Conservation (phyloP, 768 basidiomycete genomes). For the Tulasnella sp. region DNA sequence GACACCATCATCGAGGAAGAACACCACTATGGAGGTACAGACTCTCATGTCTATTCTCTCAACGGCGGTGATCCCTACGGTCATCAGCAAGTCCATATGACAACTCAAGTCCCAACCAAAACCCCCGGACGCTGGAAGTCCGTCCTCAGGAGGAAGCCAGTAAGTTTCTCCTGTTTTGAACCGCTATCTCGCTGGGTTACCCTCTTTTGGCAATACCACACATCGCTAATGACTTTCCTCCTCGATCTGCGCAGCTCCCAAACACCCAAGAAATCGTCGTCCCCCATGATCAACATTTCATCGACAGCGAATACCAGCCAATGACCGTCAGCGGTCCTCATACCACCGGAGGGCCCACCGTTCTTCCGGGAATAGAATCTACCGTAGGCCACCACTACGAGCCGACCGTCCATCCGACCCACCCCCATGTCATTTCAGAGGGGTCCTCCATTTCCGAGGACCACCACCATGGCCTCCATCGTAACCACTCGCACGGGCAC, state of each 20-base stretch:
- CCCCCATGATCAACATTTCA: neutral
- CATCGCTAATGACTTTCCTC: neutral
- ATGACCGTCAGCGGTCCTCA: neutral
- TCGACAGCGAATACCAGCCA: constrained; percentile 8
- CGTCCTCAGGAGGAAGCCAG: constrained; percentile 13
- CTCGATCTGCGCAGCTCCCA: neutral
- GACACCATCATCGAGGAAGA: neutral
- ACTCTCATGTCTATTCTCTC: neutral
- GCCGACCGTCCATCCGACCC: neutral
- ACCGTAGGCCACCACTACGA: neutral
- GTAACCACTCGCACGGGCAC: neutral
- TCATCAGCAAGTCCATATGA: neutral
- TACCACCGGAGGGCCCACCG: constrained; percentile 3
- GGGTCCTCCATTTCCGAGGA: neutral
- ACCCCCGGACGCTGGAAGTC: neutral
- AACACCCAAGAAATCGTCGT: neutral
- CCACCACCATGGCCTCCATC: neutral
- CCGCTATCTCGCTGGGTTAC: neutral
- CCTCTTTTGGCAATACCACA: neutral
- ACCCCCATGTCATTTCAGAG: neutral
- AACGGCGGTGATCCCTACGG: neutral
- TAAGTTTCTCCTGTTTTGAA: neutral
- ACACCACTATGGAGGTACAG: neutral
- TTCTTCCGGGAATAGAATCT: neutral
- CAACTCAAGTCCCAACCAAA: neutral